Conservation (phyloP, 2,329 filamentous ascomycete species). For the Coleophoma crateriformis region DNA sequence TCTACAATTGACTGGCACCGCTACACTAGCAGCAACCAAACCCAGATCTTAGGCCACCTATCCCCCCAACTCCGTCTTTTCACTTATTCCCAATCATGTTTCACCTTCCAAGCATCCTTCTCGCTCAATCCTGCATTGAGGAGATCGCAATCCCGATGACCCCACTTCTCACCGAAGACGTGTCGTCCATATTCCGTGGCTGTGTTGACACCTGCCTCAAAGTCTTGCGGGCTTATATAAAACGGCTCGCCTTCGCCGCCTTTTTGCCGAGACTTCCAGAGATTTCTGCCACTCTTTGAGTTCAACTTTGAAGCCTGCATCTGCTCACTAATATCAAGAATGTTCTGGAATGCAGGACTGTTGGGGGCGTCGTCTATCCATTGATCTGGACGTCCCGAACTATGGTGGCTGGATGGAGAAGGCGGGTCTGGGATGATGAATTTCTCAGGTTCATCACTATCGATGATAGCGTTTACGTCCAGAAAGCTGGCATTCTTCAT, state of each 20-base stretch:
- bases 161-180: slow-evolving; percentile 35
- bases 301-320: slow-evolving; percentile 23
- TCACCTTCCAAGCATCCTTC: slow-evolving; percentile 37
- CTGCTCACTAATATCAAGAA: slow-evolving; percentile 22
- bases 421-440: not conserved
- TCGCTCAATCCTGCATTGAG: slow-evolving; percentile 26
- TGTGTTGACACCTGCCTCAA: slow-evolving; percentile 35
- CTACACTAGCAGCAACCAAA: too few relatives aligned
- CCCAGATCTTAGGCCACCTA: too few relatives aligned
- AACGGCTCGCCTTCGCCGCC: slow-evolving; percentile 45
- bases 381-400: not conserved
- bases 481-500: slow-evolving; percentile 17
- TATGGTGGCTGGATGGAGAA: not conserved
- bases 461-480: slow-evolving; percentile 16
- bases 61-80: not conserved
- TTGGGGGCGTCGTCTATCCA: slow-evolving; percentile 14
- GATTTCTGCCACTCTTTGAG: slow-evolving; percentile 33
- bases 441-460: slow-evolving; percentile 4
- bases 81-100: slow-evolving; percentile 28
- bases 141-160: slow-evolving; percentile 33
- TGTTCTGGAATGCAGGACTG: slow-evolving; percentile 18
- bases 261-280: slow-evolving; percentile 44
- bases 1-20: too few relatives aligned
- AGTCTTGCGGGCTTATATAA: slow-evolving; percentile 39
- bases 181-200: slow-evolving; percentile 36